phyloP scores from a whole-genome alignment of 2,329 filamentous ascomycete species.

The Ascochyta pisi region DNA sequence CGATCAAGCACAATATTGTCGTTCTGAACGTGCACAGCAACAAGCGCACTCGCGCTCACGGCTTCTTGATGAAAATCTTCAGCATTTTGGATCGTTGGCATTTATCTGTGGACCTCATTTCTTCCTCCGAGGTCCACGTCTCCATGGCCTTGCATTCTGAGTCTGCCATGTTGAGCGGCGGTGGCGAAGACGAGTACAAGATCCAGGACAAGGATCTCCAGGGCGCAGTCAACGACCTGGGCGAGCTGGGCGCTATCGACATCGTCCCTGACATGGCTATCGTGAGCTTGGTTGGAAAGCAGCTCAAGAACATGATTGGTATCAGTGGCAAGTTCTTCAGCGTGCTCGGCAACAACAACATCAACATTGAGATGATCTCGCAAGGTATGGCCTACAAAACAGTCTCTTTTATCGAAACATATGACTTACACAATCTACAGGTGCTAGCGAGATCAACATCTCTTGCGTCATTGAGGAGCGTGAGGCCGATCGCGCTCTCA shows the following conservation, averaged over 20 bases:
- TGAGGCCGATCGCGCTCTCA: conserved; percentile 91
- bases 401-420: not conserved
- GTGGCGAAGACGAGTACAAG: conserved; percentile 55
- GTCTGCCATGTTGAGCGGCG: conserved; percentile 59
- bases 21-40: conserved; percentile 99
- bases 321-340: conserved; percentile 95
- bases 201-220: conserved; percentile 57
- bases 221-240: conserved; percentile 70
- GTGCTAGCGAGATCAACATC: conserved; percentile 98
- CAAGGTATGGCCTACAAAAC: conserved; percentile 70
- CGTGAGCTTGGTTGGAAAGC: conserved; percentile 88
- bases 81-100: conserved; percentile 85
- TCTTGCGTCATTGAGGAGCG: conserved; percentile 94
- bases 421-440: conserved; percentile 54
- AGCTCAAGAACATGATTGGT: conserved; percentile 96
- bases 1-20: conserved; percentile 95
- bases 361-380: conserved; percentile 99
- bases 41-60: conserved; percentile 93
- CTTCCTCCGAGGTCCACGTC: conserved; percentile 94
- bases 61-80: conserved; percentile 94
- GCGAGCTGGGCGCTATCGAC: conserved; percentile 86
- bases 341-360: conserved; percentile 87
- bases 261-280: conserved; percentile 94
- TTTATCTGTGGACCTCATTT: conserved; percentile 94
- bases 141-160: conserved; percentile 95